A percentile compares a stretch with the other conserved stretches of the same genome.
phyloP scores from a whole-genome alignment of 768 basidiomycete species.

The Lentinula boryana region DNA sequence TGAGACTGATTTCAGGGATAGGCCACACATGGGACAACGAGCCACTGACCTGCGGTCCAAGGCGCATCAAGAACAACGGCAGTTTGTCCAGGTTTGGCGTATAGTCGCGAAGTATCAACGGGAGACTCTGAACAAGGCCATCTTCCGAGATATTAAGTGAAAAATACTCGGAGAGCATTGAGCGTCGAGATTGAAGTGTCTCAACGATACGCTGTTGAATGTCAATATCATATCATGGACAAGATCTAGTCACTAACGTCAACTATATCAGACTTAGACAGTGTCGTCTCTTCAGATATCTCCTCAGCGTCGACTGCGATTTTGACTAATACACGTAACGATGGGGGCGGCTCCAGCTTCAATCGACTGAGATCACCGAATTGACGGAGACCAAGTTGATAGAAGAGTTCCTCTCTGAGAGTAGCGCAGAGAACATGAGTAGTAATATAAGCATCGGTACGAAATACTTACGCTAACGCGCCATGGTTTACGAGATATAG shows the following conservation, averaged over 20 bases:
- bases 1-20: not conserved
- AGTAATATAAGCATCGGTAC: not conserved
- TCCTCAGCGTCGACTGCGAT: constrained; percentile 75
- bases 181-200: constrained; percentile 54
- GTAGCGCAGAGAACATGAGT: not conserved
- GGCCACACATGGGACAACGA: not conserved
- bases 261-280: constrained; percentile 59
- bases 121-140: constrained; percentile 71
- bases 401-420: constrained; percentile 86
- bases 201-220: constrained; percentile 51
- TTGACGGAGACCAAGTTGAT: constrained; percentile 87
- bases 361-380: constrained; percentile 79
- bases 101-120: constrained; percentile 79
- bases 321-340: constrained; percentile 60
- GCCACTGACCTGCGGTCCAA: constrained; percentile 75
- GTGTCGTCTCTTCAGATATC: constrained; percentile 39
- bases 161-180: constrained; percentile 94
- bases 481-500: constrained; percentile 88
- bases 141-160: constrained; percentile 61
- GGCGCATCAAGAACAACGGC: constrained; percentile 83
- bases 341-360: constrained; percentile 78
- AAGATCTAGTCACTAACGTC: constrained; percentile 42
- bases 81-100: constrained; percentile 89
- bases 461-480: constrained; percentile 62
- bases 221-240: not conserved